A percentile compares a stretch with the other conserved stretches of the same genome.
Conservation (phyloP, 2,329 filamentous ascomycete species). For the Aspergillus oerlinghausenensis region DNA sequence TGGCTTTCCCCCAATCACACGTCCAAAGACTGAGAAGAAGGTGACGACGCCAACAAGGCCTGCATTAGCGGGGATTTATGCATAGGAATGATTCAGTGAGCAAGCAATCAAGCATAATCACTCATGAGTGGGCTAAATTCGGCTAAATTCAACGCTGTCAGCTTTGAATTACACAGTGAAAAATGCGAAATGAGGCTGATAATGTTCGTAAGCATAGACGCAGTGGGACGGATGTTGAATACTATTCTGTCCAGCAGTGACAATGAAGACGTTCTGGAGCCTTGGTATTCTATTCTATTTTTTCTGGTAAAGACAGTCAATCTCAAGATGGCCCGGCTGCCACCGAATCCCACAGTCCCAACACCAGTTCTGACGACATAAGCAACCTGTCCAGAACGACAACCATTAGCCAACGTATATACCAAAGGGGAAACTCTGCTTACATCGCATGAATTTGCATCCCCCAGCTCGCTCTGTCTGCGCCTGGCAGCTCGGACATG, state of each 20-base stretch:
- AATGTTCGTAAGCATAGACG: not conserved
- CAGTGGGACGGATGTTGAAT: not conserved
- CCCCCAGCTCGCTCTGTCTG: constrained; percentile 11
- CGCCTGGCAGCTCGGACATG: constrained; percentile 11
- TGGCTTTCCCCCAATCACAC: not conserved
- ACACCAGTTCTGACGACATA: constrained; percentile 16
- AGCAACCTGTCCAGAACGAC: constrained; percentile 4
- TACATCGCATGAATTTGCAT: constrained; percentile 16
- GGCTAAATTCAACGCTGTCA: not conserved
- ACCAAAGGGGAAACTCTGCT: not conserved
- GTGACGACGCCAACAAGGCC: not conserved
- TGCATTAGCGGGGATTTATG: not conserved
- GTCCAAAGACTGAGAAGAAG: not conserved
- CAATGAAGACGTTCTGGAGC: not conserved
- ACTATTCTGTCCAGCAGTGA: not conserved
- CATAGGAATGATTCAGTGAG: not conserved
- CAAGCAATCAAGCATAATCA: not conserved
- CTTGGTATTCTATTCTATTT: not conserved
- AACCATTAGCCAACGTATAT: constrained; percentile 1
- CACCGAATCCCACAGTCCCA: constrained; percentile 15
- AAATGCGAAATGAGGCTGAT: not conserved
- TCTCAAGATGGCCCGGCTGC: constrained; percentile 8
- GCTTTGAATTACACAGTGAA: not conserved
- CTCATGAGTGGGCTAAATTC: not conserved
- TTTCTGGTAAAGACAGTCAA: constrained; percentile 5